phyloP scores from a whole-genome alignment of 1,284 basidiomycete species.

The Leccinum fallax region DNA sequence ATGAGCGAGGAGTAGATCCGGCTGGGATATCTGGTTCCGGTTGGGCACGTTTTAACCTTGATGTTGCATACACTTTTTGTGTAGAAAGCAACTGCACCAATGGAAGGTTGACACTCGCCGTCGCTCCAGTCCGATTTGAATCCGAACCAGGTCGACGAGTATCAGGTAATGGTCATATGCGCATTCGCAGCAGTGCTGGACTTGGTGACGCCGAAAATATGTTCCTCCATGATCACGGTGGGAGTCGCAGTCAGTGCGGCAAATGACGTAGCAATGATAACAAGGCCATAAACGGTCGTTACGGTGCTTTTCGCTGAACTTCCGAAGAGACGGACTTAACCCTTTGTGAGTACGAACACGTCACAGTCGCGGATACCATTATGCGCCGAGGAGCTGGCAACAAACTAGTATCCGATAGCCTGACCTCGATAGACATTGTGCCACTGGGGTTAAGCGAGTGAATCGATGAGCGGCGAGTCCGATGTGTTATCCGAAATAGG shows the following conservation, averaged over 20 bases:
- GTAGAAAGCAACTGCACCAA: neutral
- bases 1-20: constrained; percentile 42
- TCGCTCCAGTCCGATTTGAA: neutral
- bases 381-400: neutral
- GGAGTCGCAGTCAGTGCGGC: constrained; percentile 33
- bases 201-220: constrained; percentile 16
- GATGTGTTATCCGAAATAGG: constrained; percentile 20
- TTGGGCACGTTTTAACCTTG: neutral
- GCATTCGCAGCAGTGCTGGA: constrained; percentile 7
- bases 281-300: constrained; percentile 51
- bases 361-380: constrained; percentile 46
- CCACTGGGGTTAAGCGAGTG: neutral
- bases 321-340: constrained; percentile 11
- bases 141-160: constrained; percentile 4
- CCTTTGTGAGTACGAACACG: constrained; percentile 43
- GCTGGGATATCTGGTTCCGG: constrained; percentile 2
- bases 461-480: neutral
- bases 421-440: constrained; percentile 3
- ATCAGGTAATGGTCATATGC: constrained; percentile 12
- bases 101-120: neutral
- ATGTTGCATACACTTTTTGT: neutral
- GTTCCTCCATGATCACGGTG: neutral
- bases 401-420: neutral
- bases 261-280: constrained; percentile 44
- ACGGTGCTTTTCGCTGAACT: constrained; percentile 37